A percentile compares a stretch with the other conserved stretches of the same genome.
phyloP scores from a whole-genome alignment of 2,329 filamentous ascomycete genomes.

The Beauveria bassiana region DNA sequence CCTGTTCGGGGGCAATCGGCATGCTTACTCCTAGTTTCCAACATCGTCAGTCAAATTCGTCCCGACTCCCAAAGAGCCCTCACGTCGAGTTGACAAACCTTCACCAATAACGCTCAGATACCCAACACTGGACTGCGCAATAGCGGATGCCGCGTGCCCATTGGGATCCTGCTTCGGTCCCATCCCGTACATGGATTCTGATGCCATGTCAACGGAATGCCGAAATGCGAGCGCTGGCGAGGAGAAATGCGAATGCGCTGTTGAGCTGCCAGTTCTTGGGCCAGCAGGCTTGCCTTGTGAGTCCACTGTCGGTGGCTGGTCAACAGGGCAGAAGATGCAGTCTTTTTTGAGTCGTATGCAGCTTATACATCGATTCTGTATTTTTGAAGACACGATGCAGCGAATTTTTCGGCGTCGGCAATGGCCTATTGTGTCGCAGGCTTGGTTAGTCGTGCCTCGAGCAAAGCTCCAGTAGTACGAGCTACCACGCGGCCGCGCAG shows the following conservation, averaged over 20 bases:
- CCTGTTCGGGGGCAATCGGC: background rate
- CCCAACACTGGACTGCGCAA: background rate
- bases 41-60: background rate
- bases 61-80: background rate
- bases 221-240: slow-evolving; percentile 35
- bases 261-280: slow-evolving; percentile 27
- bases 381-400: slow-evolving; percentile 66
- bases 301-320: slow-evolving; percentile 52
- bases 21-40: background rate
- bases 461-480: background rate
- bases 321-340: slow-evolving; percentile 80
- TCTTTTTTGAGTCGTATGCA: slow-evolving; percentile 87
- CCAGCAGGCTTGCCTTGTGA: slow-evolving; percentile 31
- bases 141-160: background rate
- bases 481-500: background rate
- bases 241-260: slow-evolving; percentile 35
- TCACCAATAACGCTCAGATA: background rate
- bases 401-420: slow-evolving; percentile 84
- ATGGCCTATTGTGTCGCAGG: slow-evolving; percentile 48
- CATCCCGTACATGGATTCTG: background rate
- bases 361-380: slow-evolving; percentile 69
- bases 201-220: slow-evolving; percentile 28
- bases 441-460: background rate
- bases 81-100: background rate
- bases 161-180: background rate